Base-by-base conservation (phyloP, 257 asterid genomes). In the Leonotis leonurus region DNA sequence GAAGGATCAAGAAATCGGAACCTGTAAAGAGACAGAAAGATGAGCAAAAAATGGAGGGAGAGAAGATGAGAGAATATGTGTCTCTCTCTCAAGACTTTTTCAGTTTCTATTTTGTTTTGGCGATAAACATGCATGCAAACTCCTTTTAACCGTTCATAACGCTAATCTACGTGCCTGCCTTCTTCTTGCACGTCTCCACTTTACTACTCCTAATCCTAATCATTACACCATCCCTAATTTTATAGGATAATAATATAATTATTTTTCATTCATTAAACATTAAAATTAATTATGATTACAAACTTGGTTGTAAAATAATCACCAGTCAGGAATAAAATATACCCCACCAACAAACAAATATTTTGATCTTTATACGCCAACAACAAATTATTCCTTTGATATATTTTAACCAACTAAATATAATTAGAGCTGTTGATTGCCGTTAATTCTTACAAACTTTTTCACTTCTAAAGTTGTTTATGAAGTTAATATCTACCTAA, bases 71-170 rank as follows among this genome's bases (percentile, higher is more conserved):
- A 52, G 69, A 46, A 75, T 41, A 30, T 62, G 54, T 63, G 56
- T 68, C 20, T 64, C 25, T 32, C 48, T 41, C 49, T 16, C 49
- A 10, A 39, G 65, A 70, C 70, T 17, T 35, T n/a, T 56, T 68
- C 48, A 16, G 27, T 41, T 65, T 53, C 27, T 41, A 37, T 37
- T 61, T n/a, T 35, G 67, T 21, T 64, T 55, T 52, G 17, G 69
- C 85, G 79, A 70, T 57, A 73, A 78, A 61, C n/a, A 59, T 75
- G 85, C 76, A 57, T 65, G 74, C 70, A 73, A 35, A 39, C 37
- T 40, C 68, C 21, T 73, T 73, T 64, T 39, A 71, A 65, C 82
- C 80, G 58, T 71, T 61, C 56, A 70, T 8, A 43, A 49, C 30
- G 24, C 29, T 16, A 32, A 18, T 17, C 51, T 58, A 69, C 80